A percentile compares a stretch with the other conserved stretches of the same genome.
phyloP scores from a whole-genome alignment of 495 filamentous ascomycete genomes.

The Neurospora sp. region DNA sequence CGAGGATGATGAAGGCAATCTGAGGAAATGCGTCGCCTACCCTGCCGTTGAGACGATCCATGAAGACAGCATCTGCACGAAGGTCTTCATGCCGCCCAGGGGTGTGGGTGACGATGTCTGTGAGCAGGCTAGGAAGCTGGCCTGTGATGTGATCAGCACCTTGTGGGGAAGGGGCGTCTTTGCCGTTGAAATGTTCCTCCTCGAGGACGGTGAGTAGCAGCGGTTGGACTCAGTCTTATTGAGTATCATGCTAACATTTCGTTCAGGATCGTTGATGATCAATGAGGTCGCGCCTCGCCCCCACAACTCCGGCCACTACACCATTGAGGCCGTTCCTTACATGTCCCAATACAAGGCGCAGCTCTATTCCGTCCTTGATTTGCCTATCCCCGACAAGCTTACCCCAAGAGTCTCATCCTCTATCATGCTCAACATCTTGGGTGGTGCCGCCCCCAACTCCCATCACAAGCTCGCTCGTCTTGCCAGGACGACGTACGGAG shows the following conservation, averaged over 20 bases:
- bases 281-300: constrained; percentile 94
- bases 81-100: constrained; percentile 79
- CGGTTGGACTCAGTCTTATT: not conserved
- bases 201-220: constrained; percentile 52
- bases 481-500: constrained; percentile 51
- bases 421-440: constrained; percentile 97
- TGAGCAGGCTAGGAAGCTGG: constrained; percentile 62
- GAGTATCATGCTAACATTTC: not conserved
- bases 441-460: constrained; percentile 57
- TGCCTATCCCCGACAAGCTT: constrained; percentile 57
- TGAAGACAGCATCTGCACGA: constrained; percentile 91
- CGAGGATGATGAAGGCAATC: constrained; percentile 51
- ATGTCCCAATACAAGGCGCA: constrained; percentile 91
- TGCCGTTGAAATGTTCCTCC: constrained; percentile 92
- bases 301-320: constrained; percentile 96
- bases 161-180: constrained; percentile 89
- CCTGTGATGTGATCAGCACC: constrained; percentile 63
- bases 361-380: constrained; percentile 72
- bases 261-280: constrained; percentile 51
- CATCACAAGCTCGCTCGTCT: constrained; percentile 57
- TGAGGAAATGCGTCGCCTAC: constrained; percentile 54
- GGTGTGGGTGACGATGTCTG: constrained; percentile 51
- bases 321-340: constrained; percentile 78
- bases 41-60: constrained; percentile 91
- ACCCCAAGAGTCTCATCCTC: constrained; percentile 48